Evolutionary conservation across 202 grass and related monocot species (phyloP).

Genomic region (Brachypodium distachyon): DNA sequence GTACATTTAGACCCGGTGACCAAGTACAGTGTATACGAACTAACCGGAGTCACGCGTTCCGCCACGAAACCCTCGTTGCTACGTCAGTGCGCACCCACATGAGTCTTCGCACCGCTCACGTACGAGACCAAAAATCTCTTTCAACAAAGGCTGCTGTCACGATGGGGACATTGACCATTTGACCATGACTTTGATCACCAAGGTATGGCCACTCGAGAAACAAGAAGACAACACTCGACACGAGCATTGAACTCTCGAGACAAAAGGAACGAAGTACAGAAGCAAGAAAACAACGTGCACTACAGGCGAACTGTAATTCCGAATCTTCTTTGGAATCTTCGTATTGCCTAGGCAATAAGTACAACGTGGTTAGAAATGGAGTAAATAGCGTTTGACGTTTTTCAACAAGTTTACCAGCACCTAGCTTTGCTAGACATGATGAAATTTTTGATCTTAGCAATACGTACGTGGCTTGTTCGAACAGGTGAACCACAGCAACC

Average conservation of each 20-base stretch:
- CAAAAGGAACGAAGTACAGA: background rate
- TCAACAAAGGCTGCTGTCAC: background rate
- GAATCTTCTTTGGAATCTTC: background rate
- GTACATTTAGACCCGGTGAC: background rate
- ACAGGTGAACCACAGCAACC: slow-evolving; percentile 97
- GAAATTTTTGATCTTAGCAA: background rate
- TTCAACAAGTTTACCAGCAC: background rate
- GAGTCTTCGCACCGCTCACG: background rate
- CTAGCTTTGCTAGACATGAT: background rate
- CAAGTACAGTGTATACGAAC: background rate
- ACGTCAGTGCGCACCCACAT: background rate
- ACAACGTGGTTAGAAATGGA: background rate
- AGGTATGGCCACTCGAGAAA: background rate
- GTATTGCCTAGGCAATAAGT: background rate
- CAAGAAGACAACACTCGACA: too few species aligned
- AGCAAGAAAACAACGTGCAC: background rate
- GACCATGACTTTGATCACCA: background rate
- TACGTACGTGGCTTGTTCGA: background rate
- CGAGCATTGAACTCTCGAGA: background rate
- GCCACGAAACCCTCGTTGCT: background rate
- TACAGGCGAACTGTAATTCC: background rate
- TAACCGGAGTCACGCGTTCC: background rate
- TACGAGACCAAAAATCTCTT: background rate
- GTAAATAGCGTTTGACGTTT: background rate
- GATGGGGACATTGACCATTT: background rate